phyloP scores from a whole-genome alignment of 169 alveolate genomes.

The Plasmodium falciparum region DNA sequence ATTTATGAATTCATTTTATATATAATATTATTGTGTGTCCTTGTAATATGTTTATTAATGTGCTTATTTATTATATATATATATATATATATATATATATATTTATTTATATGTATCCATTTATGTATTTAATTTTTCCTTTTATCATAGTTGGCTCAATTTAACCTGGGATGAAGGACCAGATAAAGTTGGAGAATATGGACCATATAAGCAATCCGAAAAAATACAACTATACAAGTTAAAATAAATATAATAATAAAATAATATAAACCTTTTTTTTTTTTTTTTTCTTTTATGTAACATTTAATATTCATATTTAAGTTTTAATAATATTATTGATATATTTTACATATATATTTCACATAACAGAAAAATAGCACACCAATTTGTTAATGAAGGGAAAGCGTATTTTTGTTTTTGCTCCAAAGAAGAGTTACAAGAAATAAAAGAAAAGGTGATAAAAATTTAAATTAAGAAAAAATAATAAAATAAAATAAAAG shows the following conservation, averaged over 20 bases:
- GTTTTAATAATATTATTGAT: too few species aligned
- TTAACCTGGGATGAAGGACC: conserved; percentile 88
- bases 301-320: neutral
- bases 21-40: too few species aligned
- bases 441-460: conserved; percentile 72
- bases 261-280: neutral
- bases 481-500: conserved; percentile 7
- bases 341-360: too few species aligned
- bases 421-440: conserved; percentile 79
- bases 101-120: neutral
- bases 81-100: too few species aligned
- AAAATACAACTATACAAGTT: conserved; percentile 40
- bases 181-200: conserved; percentile 80
- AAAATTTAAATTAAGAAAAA: neutral
- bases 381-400: conserved; percentile 78
- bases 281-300: too few species aligned
- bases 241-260: conserved; percentile 1
- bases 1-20: neutral
- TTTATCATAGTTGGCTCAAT: conserved; percentile 85
- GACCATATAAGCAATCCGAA: conserved; percentile 85
- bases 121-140: neutral
- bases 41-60: too few species aligned
- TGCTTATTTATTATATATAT: too few species aligned
- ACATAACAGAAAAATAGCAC: conserved; percentile 80
- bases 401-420: conserved; percentile 88